Conservation (phyloP, 768 basidiomycete species). For the Mycena capillaripes region DNA sequence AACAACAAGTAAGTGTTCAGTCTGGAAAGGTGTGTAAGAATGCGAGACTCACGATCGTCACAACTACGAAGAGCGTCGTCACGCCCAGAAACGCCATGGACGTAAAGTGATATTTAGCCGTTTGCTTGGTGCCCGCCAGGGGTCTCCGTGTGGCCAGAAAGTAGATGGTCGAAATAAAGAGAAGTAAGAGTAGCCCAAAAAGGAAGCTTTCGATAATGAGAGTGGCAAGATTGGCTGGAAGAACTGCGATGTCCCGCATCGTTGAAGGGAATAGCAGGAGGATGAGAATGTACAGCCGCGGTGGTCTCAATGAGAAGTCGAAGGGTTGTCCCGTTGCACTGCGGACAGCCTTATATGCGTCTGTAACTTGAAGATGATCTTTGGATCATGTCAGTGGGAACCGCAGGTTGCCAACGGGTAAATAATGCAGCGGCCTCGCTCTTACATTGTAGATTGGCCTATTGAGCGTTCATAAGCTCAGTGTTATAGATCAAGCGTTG, state of each 20-base stretch:
- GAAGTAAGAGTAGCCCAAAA: slow-evolving; percentile 28
- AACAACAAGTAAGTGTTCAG: too few species aligned
- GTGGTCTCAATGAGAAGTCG: too few species aligned
- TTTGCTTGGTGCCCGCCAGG: slow-evolving; percentile 1
- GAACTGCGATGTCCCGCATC: slow-evolving; percentile 14
- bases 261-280: not conserved
- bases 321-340: too few species aligned
- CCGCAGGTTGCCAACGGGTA: too few species aligned
- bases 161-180: slow-evolving; percentile 20
- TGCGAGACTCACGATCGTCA: slow-evolving; percentile 7
- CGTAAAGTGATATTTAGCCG: slow-evolving; percentile 2
- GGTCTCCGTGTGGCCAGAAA: slow-evolving; percentile 13
- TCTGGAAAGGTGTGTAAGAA: too few species aligned
- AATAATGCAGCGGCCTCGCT: too few species aligned
- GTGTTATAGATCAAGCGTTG: too few species aligned
- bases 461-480: too few species aligned
- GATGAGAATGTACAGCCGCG: not conserved
- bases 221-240: slow-evolving; percentile 27
- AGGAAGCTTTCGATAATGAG: slow-evolving; percentile 27
- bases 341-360: too few species aligned
- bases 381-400: too few species aligned
- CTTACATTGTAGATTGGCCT: too few species aligned
- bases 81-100: slow-evolving; percentile 5
- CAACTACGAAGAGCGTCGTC: slow-evolving; percentile 2
- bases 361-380: too few species aligned